A percentile compares a stretch with the other conserved stretches of the same genome.
Evolutionary conservation across 257 asterid species (phyloP).

Genomic region (Nicotiana otophora): DNA sequence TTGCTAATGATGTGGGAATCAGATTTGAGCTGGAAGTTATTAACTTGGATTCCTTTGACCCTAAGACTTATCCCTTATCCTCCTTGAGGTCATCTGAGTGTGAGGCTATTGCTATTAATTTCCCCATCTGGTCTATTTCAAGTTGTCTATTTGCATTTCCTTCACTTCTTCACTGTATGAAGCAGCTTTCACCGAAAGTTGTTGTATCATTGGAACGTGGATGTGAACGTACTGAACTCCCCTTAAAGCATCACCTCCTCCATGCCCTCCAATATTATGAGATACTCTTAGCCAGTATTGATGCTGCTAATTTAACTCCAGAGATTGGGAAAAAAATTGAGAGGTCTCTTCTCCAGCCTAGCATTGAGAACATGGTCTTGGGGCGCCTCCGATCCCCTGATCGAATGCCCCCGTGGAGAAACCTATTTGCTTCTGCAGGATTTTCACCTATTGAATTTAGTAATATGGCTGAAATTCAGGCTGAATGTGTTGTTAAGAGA

Average conservation of each 20-base stretch:
- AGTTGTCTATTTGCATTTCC: conserved; percentile 30
- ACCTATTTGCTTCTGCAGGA: conserved; percentile 41
- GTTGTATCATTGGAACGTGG: conserved; percentile 42
- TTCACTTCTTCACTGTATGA: conserved; percentile 35
- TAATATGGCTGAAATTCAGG: conserved; percentile 44
- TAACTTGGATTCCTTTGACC: conserved; percentile 52
- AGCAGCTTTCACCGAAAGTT: conserved; percentile 42
- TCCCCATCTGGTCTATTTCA: conserved; percentile 45
- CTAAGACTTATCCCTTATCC: conserved; percentile 24
- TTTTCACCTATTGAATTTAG: conserved; percentile 31
- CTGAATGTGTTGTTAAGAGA: conserved; percentile 37
- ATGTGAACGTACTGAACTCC: conserved; percentile 42
- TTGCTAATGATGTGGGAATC: conserved; percentile 41
- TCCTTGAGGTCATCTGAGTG: conserved; percentile 31
- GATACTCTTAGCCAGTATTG: conserved; percentile 36
- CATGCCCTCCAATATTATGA: conserved; percentile 49
- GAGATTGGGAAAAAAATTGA: conserved; percentile 37
- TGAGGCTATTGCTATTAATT: conserved; percentile 44
- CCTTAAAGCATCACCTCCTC: conserved; percentile 34
- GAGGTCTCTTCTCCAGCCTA: conserved; percentile 46
- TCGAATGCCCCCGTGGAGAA: conserved; percentile 34
- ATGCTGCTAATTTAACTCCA: conserved; percentile 30
- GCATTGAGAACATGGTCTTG: conserved; percentile 34
- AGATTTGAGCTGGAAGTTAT: conserved; percentile 49
- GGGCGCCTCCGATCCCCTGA: conserved; percentile 36